Evolutionary conservation across 768 basidiomycete species (phyloP).

Genomic region (Xanthoconium purpureum): DNA sequence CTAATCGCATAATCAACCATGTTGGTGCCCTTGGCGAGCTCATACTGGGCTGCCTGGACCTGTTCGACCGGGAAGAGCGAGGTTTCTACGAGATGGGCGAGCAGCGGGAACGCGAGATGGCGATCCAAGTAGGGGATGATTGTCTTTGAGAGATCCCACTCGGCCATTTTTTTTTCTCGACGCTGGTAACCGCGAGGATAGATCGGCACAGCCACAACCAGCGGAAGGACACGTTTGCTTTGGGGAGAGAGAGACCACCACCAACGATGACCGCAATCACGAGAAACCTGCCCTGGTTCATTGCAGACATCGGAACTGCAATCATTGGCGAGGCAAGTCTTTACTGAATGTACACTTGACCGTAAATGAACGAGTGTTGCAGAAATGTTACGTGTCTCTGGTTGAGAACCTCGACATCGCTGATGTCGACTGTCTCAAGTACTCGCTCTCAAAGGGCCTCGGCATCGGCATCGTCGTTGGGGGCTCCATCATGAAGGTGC

Average conservation of each 20-base stretch:
- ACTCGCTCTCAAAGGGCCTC: conserved; percentile 86
- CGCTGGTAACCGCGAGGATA: conserved; percentile 2
- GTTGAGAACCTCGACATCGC: conserved; percentile 79
- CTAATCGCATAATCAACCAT: conserved; percentile 93
- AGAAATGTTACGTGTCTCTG: conserved; percentile 91
- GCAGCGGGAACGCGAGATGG: conserved; percentile 89
- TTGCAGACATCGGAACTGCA: conserved; percentile 76
- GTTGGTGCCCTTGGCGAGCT: conserved; percentile 94
- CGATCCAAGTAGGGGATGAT: conserved; percentile 92
- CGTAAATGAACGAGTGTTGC: neutral
- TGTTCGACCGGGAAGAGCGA: conserved; percentile 76
- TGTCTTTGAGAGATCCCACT: conserved; percentile 87
- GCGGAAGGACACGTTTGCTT: neutral
- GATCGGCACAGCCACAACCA: conserved; percentile 23
- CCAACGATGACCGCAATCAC: conserved; percentile 71
- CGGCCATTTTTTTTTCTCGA: conserved; percentile 57
- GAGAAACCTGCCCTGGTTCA: conserved; percentile 79
- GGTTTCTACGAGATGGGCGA: conserved; percentile 79
- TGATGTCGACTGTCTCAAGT: conserved; percentile 85
- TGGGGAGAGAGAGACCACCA: conserved; percentile 5
- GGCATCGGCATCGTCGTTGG: conserved; percentile 91
- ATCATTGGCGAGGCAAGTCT: conserved; percentile 72
- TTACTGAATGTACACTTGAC: neutral
- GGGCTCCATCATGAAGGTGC: conserved; percentile 94
- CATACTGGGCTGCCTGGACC: conserved; percentile 90